Conservation (phyloP, 345 rosid species). For the Eucalyptus fibrosa region DNA sequence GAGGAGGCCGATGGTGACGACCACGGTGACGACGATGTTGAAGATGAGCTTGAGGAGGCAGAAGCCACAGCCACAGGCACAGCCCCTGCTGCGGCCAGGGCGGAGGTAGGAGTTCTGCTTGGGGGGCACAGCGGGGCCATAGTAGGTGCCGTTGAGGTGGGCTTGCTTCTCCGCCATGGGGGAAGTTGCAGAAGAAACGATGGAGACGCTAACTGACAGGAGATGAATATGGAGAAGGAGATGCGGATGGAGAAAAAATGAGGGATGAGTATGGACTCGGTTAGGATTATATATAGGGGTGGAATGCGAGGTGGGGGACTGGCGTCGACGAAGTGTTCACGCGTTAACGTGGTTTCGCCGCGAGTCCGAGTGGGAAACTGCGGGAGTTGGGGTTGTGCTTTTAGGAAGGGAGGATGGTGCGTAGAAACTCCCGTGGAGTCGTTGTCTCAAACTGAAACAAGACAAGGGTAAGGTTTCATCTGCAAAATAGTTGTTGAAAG, state of each 20-base stretch:
- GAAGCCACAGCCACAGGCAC: constrained; percentile 1
- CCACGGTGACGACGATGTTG: constrained; percentile 1
- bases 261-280: too few species aligned
- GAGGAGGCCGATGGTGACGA: constrained; percentile 4
- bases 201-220: background rate
- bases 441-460: background rate
- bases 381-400: background rate
- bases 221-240: background rate
- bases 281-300: too few species aligned
- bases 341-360: too few species aligned
- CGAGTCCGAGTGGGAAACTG: background rate
- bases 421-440: background rate
- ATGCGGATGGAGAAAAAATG: background rate
- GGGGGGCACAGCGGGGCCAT: constrained; percentile 10
- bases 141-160: constrained; percentile 6
- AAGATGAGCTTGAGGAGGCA: constrained; percentile 9
- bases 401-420: background rate
- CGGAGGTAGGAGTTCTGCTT: background rate
- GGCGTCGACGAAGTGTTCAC: too few species aligned
- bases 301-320: too few species aligned
- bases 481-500: background rate
- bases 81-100: background rate
- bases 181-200: background rate
- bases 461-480: background rate
- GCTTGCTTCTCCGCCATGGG: background rate